These are phyloP conservation scores for Gigaspora rosea DNA, from an alignment of 192 early-diverging fungal genomes.

Conservation along the genomic window DNA sequence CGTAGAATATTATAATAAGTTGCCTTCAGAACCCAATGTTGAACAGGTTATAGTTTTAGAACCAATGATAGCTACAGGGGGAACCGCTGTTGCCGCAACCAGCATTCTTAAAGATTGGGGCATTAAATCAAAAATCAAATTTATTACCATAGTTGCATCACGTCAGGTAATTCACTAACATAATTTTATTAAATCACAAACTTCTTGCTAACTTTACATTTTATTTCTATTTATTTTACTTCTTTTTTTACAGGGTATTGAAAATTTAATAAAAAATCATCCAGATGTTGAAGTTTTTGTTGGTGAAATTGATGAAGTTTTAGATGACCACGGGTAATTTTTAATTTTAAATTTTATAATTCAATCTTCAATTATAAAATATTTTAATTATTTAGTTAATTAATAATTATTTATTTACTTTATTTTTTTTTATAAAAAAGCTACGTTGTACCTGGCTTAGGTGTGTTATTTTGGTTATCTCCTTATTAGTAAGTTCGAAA, in stretches of 20 bases:
- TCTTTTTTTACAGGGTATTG: constrained; percentile 35
- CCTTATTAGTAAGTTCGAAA: neutral
- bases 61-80: constrained; percentile 83
- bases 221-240: too few relatives aligned
- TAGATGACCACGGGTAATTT: constrained; percentile 53
- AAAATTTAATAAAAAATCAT: constrained; percentile 37
- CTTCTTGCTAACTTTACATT: neutral
- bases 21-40: constrained; percentile 67
- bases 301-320: constrained; percentile 57
- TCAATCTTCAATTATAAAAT: neutral
- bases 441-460: constrained; percentile 56
- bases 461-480: neutral
- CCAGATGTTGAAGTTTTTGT: constrained; percentile 62
- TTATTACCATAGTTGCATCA: constrained; percentile 65
- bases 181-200: neutral
- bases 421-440: neutral
- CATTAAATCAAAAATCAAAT: constrained; percentile 62
- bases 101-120: constrained; percentile 83
- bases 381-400: neutral
- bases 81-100: constrained; percentile 75
- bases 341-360: neutral
- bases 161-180: constrained; percentile 46
- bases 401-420: neutral
- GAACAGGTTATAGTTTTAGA: constrained; percentile 76
- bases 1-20: constrained; percentile 93